These are phyloP conservation scores for Pseudopithomyces maydicus DNA, from an alignment of 2,329 filamentous ascomycete genomes.

Conservation along the genomic window DNA sequence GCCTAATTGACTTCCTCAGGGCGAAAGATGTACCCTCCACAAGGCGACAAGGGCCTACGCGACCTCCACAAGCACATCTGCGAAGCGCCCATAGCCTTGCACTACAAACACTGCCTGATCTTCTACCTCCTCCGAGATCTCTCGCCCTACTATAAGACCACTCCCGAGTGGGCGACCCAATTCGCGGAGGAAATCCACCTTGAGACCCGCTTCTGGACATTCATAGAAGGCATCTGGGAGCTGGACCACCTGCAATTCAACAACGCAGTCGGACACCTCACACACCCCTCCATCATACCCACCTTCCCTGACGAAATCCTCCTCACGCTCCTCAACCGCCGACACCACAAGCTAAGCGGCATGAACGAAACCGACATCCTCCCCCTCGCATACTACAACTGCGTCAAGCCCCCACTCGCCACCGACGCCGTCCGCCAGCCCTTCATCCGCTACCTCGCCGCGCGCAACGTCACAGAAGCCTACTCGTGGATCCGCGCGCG, in stretches of 20 bases:
- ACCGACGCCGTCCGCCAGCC: slow-evolving; percentile 65
- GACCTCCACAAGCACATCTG: slow-evolving; percentile 73
- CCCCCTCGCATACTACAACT: slow-evolving; percentile 78
- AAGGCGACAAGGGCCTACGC: slow-evolving; percentile 68
- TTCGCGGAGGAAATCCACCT: slow-evolving; percentile 70
- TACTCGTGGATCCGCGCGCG: slow-evolving; percentile 74
- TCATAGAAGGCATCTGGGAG: slow-evolving; percentile 82
- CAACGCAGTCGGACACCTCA: slow-evolving; percentile 72
- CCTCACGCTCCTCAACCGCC: slow-evolving; percentile 63
- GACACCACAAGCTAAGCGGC: slow-evolving; percentile 20
- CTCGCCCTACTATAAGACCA: slow-evolving; percentile 54
- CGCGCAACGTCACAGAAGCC: slow-evolving; percentile 71
- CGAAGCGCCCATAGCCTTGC: slow-evolving; percentile 66
- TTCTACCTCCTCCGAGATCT: slow-evolving; percentile 85
- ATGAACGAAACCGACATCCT: slow-evolving; percentile 48
- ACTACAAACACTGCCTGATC: slow-evolving; percentile 81
- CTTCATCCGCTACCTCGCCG: slow-evolving; percentile 72
- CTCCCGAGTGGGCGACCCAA: slow-evolving; percentile 56
- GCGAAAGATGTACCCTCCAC: slow-evolving; percentile 75
- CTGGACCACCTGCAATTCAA: slow-evolving; percentile 73
- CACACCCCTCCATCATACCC: slow-evolving; percentile 77
- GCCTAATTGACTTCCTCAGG: slow-evolving; percentile 37
- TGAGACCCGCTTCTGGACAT: slow-evolving; percentile 76
- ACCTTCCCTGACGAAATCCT: slow-evolving; percentile 87
- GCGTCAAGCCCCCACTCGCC: slow-evolving; percentile 74